phyloP scores from a whole-genome alignment of 148 eudicot genomes.

The Cornus florida region DNA sequence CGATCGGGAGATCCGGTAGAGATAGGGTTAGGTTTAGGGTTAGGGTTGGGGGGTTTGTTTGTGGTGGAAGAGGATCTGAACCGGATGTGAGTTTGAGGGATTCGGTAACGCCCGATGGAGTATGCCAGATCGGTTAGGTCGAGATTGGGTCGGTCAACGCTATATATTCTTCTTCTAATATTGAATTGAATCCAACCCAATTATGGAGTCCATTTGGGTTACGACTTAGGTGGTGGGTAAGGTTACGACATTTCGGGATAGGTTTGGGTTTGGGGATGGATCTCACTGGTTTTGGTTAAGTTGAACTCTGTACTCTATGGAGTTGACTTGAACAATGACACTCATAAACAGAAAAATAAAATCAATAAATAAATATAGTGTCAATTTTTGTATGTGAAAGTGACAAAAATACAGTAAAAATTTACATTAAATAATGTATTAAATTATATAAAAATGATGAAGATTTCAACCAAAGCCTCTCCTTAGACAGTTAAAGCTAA shows the following conservation, averaged over 20 bases:
- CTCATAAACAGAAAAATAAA: too few relatives aligned
- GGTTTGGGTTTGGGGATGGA: background rate
- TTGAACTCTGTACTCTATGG: too few relatives aligned
- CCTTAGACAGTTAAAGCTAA: too few relatives aligned
- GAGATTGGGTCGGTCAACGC: slow-evolving; percentile 5
- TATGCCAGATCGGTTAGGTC: background rate
- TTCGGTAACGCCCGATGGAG: slow-evolving; percentile 6
- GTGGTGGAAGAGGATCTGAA: slow-evolving; percentile 8
- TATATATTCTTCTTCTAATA: background rate
- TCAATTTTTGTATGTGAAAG: too few relatives aligned
- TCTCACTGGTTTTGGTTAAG: too few relatives aligned
- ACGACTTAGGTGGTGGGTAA: background rate
- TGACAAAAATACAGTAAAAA: too few relatives aligned
- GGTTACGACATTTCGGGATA: background rate
- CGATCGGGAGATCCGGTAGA: slow-evolving; percentile 29
- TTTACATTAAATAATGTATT: too few relatives aligned
- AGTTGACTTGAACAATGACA: too few relatives aligned
- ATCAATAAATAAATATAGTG: too few relatives aligned
- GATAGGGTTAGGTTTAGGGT: slow-evolving; percentile 11
- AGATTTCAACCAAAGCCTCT: too few relatives aligned
- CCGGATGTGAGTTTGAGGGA: slow-evolving; percentile 8
- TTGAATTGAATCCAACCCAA: background rate
- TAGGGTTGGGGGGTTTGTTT: slow-evolving; percentile 13
- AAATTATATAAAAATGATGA: too few relatives aligned
- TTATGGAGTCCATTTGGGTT: background rate